phyloP scores from a whole-genome alignment of 2,329 filamentous ascomycete species.

The Aspergillus transmontanensis region DNA sequence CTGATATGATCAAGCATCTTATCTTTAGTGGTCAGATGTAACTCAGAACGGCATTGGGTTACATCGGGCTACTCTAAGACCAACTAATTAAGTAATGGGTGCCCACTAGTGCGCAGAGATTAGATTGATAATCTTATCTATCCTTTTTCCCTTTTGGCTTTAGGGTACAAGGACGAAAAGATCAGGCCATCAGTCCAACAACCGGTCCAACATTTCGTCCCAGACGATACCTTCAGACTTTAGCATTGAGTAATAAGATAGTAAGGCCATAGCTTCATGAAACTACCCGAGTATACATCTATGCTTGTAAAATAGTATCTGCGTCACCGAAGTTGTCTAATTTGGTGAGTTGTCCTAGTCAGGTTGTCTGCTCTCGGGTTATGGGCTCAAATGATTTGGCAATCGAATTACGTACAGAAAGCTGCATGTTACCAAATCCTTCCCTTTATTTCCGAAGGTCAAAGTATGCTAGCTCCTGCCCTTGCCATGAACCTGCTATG shows the following conservation, averaged over 20 bases:
- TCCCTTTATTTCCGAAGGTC: background rate
- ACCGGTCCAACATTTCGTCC: background rate
- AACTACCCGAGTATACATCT: background rate
- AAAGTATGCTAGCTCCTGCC: background rate
- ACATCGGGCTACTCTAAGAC: background rate
- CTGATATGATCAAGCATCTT: background rate
- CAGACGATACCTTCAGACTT: background rate
- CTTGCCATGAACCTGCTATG: too few relatives aligned
- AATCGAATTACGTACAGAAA: background rate
- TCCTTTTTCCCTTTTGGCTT: background rate
- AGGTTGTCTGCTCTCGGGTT: background rate
- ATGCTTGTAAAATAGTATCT: background rate
- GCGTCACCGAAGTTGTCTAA: background rate
- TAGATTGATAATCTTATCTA: background rate
- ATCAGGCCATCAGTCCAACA: background rate
- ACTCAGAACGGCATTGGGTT: background rate
- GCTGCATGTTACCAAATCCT: background rate
- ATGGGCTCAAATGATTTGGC: background rate
- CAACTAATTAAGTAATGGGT: background rate
- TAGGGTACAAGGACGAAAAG: background rate
- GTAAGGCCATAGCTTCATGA: background rate
- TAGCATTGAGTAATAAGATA: background rate
- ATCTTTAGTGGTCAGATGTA: background rate
- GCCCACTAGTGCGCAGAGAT: background rate
- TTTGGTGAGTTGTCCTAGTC: too few relatives aligned